phyloP scores from a whole-genome alignment of 2,329 filamentous ascomycete species.

The Paradendryphiella salina region DNA sequence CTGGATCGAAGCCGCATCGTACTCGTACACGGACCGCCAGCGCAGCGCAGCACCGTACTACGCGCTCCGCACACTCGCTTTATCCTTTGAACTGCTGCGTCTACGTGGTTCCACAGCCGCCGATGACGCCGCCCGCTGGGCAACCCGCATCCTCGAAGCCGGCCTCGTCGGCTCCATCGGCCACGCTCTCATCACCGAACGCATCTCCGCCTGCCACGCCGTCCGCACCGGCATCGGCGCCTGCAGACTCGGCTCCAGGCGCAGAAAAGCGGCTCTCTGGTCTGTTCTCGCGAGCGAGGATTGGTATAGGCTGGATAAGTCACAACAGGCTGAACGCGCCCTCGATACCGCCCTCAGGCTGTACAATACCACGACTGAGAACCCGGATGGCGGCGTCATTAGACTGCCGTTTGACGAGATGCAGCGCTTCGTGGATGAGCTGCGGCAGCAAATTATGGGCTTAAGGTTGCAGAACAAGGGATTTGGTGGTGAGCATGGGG shows the following conservation, averaged over 20 bases:
- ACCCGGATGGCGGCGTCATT: slow-evolving; percentile 9
- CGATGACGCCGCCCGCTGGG: slow-evolving; percentile 88
- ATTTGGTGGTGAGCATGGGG: slow-evolving; percentile 47
- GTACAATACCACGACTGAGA: slow-evolving; percentile 51
- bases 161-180: slow-evolving; percentile 74
- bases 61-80: slow-evolving; percentile 73
- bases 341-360: slow-evolving; percentile 68
- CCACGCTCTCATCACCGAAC: slow-evolving; percentile 81
- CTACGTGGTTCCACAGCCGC: slow-evolving; percentile 76
- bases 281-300: slow-evolving; percentile 78
- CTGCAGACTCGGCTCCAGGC: slow-evolving; percentile 69
- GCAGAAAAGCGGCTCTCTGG: slow-evolving; percentile 88
- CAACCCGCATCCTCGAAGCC: slow-evolving; percentile 72
- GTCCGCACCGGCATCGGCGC: slow-evolving; percentile 70
- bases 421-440: slow-evolving; percentile 65
- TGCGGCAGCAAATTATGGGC: slow-evolving; percentile 64
- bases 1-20: slow-evolving; percentile 86
- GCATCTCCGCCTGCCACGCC: slow-evolving; percentile 81
- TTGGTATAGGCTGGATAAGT: slow-evolving; percentile 78
- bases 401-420: slow-evolving; percentile 57
- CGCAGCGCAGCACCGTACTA: slow-evolving; percentile 79
- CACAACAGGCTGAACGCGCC: slow-evolving; percentile 75
- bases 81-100: slow-evolving; percentile 80
- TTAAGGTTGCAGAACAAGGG: slow-evolving; percentile 46
- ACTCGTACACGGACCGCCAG: slow-evolving; percentile 77